phyloP scores from a whole-genome alignment of 116 monocot species.

The Cymodocea nodosa region DNA sequence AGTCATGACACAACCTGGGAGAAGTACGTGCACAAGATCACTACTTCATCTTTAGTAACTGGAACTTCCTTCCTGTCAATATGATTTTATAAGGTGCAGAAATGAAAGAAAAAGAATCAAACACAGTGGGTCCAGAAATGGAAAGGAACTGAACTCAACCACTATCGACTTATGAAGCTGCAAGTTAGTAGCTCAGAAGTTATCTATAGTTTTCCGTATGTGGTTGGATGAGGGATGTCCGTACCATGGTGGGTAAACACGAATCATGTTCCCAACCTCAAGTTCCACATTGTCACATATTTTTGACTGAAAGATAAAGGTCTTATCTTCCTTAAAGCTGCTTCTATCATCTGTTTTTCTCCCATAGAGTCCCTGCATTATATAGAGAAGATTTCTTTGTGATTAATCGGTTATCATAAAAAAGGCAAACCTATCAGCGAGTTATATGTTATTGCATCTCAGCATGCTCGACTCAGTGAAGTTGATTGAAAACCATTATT shows the following conservation, averaged over 20 bases:
- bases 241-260: slow-evolving; percentile 73
- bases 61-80: slow-evolving; percentile 15
- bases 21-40: slow-evolving; percentile 20
- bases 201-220: too few species aligned
- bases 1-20: slow-evolving; percentile 11
- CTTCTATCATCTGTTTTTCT: slow-evolving; percentile 4
- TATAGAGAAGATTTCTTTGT: neutral
- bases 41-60: slow-evolving; percentile 5
- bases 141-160: too few species aligned
- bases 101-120: too few species aligned
- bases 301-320: slow-evolving; percentile 55
- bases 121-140: too few species aligned
- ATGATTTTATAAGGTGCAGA: too few species aligned
- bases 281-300: slow-evolving; percentile 61
- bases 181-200: too few species aligned
- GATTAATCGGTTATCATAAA: neutral
- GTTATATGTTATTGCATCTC: too few species aligned
- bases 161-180: too few species aligned
- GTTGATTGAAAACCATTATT: too few species aligned
- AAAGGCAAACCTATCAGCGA: too few species aligned
- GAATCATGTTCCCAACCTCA: slow-evolving; percentile 53
- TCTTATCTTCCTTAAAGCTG: slow-evolving; percentile 19
- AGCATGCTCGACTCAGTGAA: too few species aligned
- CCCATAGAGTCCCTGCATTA: slow-evolving; percentile 20
- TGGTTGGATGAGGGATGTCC: neutral